phyloP scores from a whole-genome alignment of 345 rosid genomes.

The Euphorbia peplus region DNA sequence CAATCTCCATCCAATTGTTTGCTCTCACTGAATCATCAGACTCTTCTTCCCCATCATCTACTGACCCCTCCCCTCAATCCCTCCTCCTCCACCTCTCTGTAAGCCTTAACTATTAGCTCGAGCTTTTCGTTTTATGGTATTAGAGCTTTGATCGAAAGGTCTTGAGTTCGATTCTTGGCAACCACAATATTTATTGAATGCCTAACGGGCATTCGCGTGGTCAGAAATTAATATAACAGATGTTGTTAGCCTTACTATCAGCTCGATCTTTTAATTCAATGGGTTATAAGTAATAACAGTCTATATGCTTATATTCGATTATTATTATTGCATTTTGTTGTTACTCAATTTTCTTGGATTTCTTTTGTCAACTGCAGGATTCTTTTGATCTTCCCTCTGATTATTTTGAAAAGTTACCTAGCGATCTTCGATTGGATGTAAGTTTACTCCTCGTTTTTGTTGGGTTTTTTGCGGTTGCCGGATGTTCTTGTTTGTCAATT shows the following conservation, averaged over 20 bases:
- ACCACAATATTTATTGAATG: no score
- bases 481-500: neutral
- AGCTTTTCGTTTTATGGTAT: no score
- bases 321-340: neutral
- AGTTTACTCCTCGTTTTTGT: conserved; percentile 9
- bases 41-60: conserved; percentile 55
- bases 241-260: no score
- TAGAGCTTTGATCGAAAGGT: no score
- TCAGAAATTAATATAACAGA: no score
- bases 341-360: neutral
- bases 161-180: no score
- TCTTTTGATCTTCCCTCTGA: conserved; percentile 81
- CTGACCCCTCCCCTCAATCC: conserved; percentile 39
- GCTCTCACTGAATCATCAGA: conserved; percentile 63
- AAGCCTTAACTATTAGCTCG: no score
- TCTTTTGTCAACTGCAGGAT: conserved; percentile 48
- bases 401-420: conserved; percentile 62
- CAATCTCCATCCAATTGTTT: conserved; percentile 28
- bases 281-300: no score
- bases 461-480: neutral
- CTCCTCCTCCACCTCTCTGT: conserved; percentile 70
- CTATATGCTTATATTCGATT: neutral
- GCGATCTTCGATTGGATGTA: conserved; percentile 85
- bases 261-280: no score
- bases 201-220: no score